Evolutionary conservation across 306 rosid species (phyloP).

Genomic region (Inga leiocalycina): DNA sequence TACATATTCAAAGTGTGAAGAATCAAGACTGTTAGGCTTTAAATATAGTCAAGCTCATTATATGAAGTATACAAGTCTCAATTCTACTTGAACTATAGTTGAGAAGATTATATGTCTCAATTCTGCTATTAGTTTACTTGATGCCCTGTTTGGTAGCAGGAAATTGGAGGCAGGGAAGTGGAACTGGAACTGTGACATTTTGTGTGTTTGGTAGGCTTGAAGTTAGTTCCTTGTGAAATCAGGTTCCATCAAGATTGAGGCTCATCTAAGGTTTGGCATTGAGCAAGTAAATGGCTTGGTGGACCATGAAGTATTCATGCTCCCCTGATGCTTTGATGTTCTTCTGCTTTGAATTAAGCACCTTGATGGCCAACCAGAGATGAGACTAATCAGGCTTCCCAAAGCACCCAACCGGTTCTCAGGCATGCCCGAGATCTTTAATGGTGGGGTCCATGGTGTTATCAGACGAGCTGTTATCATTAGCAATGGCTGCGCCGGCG

Average conservation of each 20-base stretch:
- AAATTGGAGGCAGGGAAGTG: too few relatives aligned
- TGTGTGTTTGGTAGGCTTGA: too few relatives aligned
- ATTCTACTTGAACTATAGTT: background rate
- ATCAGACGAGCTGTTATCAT: constrained; percentile 72
- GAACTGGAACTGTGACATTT: too few relatives aligned
- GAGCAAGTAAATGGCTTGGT: too few relatives aligned
- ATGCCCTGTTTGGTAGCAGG: background rate
- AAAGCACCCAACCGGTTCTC: constrained; percentile 37
- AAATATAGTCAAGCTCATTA: background rate
- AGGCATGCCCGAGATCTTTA: constrained; percentile 49
- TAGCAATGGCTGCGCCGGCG: constrained; percentile 88
- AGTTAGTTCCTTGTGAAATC: too few relatives aligned
- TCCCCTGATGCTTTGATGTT: too few relatives aligned
- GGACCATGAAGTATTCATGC: too few relatives aligned
- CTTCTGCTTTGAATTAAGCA: background rate
- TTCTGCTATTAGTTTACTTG: background rate
- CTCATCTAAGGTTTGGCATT: too few relatives aligned
- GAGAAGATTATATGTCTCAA: background rate
- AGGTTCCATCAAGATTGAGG: too few relatives aligned
- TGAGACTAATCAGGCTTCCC: constrained; percentile 55
- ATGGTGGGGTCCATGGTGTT: constrained; percentile 50
- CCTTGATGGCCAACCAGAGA: constrained; percentile 8
- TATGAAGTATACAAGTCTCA: background rate
- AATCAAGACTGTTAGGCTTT: background rate
- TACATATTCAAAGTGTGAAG: too few relatives aligned